Base-by-base conservation (phyloP, 192 early-diverging fungal genomes). In the Paraglomus occultum region DNA sequence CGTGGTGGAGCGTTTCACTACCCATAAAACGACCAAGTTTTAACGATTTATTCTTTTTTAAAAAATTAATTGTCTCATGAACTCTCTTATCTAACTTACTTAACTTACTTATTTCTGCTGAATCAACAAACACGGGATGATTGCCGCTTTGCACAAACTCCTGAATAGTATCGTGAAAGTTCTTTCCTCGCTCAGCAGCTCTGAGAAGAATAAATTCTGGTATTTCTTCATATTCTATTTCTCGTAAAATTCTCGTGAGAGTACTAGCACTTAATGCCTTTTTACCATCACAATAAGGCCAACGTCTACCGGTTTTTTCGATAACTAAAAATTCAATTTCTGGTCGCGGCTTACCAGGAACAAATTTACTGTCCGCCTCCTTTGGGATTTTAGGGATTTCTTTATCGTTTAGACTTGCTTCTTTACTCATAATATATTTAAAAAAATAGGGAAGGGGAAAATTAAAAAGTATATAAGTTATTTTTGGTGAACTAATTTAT, bases 21-120 rank as follows among this genome's bases (percentile, higher is more conserved):
- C 63, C 49, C 1, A 51, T 0, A 49, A 65, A 65, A 51, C 0
- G 8, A 8, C 31, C 18, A 0, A 65, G 45, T 63, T 63, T 47
- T 47, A 47, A 47, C 0, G 44, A 47, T 10, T 49, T 39, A n/a
- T 65, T 17, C 48, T 65, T 65, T 65, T 65, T 65, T 2, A 65
- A 39, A 65, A 65, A 65, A 65, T 65, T 65, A 65, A 65, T 17
- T 39, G 63, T 65, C 38, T 65, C 63, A 38, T 65, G 63, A 51
- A 65, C 17, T 40, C 23, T 4, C 22, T 51, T 51, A n/a, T 65
- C 63, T 65, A 51, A 51, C 0, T 65, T 65, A 51, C 4, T 65
- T 65, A 65, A 65, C 1, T 63, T 47, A 20, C 1, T 47, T 1
- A 5, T 47, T 23, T 42, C 60, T 47, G 1, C 15, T 47, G 45